phyloP scores from a whole-genome alignment of 1,284 basidiomycete genomes.

The Boletellus sp. region DNA sequence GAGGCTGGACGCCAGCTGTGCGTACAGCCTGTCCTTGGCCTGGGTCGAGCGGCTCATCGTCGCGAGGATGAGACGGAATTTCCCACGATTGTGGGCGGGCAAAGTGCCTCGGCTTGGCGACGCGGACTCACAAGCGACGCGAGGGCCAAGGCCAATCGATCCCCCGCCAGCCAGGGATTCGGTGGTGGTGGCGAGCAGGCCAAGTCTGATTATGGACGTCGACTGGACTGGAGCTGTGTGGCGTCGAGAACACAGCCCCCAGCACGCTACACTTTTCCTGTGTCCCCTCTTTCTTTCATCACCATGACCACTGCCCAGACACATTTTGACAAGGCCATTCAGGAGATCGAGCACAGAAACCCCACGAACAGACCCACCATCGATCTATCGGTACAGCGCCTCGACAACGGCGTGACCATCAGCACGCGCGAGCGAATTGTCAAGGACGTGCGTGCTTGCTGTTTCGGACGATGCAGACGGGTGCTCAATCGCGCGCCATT shows the following conservation, averaged over 20 bases:
- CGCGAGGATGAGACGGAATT: neutral
- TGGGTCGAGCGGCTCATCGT: slow-evolving; percentile 43
- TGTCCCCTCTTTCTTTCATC: slow-evolving; percentile 9
- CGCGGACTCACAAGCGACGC: neutral
- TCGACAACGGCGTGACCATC: slow-evolving; percentile 84
- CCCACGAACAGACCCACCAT: slow-evolving; percentile 54
- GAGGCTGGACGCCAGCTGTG: slow-evolving; percentile 60
- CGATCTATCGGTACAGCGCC: slow-evolving; percentile 84
- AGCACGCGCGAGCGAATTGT: slow-evolving; percentile 82
- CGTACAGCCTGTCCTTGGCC: slow-evolving; percentile 69
- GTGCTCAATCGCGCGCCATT: slow-evolving; percentile 1
- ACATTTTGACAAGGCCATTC: slow-evolving; percentile 71
- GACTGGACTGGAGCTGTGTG: slow-evolving; percentile 20
- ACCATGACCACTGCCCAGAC: slow-evolving; percentile 39
- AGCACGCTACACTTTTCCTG: slow-evolving; percentile 6
- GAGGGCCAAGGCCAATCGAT: neutral
- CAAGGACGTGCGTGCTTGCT: slow-evolving; percentile 59
- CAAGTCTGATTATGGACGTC: slow-evolving; percentile 22
- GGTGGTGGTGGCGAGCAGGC: neutral
- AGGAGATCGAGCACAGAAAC: slow-evolving; percentile 62
- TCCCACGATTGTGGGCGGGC: slow-evolving; percentile 14
- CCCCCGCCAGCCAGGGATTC: neutral
- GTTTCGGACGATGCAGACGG: neutral
- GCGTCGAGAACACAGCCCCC: slow-evolving; percentile 3
- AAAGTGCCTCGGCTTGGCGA: neutral